Evolutionary conservation across 768 basidiomycete species (phyloP).

Genomic region (Suillus plorans): DNA sequence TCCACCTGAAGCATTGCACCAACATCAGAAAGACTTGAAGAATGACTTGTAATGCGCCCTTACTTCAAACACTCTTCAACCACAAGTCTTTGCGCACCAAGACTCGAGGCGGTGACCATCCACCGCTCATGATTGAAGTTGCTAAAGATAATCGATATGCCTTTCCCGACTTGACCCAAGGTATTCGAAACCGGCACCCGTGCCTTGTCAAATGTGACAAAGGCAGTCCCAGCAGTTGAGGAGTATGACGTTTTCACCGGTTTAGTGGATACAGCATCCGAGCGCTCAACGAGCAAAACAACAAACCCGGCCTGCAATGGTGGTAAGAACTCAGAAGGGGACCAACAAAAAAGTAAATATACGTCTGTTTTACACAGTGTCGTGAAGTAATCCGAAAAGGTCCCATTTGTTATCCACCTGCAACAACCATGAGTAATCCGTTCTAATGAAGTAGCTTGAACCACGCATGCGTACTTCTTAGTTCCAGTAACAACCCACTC

Average conservation of each 20-base stretch:
- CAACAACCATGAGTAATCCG: conserved; percentile 9
- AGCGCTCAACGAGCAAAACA: conserved; percentile 73
- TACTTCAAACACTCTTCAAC: conserved; percentile 92
- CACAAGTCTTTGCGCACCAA: conserved; percentile 73
- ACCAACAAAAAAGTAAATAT: conserved; percentile 11
- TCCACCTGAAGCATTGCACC: conserved; percentile 58
- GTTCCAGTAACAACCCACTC: conserved; percentile 90
- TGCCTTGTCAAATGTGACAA: conserved; percentile 76
- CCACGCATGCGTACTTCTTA: conserved; percentile 66
- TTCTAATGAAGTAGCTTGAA: not conserved
- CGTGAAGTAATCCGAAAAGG: conserved; percentile 83
- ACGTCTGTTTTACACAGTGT: conserved; percentile 75
- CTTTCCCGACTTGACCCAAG: conserved; percentile 82
- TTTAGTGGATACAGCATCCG: conserved; percentile 75
- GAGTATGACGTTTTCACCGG: conserved; percentile 94
- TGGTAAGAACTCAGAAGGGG: not conserved
- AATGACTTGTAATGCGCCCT: conserved; percentile 12
- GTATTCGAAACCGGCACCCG: conserved; percentile 86
- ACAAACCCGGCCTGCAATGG: conserved; percentile 60
- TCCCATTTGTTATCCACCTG: conserved; percentile 91
- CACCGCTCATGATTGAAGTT: conserved; percentile 92
- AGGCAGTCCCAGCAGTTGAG: conserved; percentile 86
- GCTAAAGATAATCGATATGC: conserved; percentile 78
- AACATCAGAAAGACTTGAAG: conserved; percentile 9
- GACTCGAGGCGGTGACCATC: conserved; percentile 76